Evolutionary conservation across 495 filamentous ascomycete genomes (phyloP).

Genomic region (Xylaria telfairii): DNA sequence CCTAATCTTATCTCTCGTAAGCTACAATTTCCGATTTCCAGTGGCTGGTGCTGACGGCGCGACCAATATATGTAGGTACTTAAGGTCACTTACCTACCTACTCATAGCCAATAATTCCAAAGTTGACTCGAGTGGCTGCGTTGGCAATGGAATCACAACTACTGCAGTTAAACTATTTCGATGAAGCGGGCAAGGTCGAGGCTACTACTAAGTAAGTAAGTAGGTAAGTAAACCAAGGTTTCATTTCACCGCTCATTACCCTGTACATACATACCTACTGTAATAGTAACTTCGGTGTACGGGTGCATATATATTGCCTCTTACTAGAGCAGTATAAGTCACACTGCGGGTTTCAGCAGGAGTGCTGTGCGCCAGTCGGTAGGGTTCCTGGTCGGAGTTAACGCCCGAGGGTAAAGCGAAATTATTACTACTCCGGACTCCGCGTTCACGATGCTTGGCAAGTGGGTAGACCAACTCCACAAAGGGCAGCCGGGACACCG

Average conservation of each 20-base stretch:
- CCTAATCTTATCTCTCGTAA: conserved; percentile 1
- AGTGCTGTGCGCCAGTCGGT: neutral
- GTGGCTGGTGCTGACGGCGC: neutral
- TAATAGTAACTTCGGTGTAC: neutral
- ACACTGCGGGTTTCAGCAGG: neutral
- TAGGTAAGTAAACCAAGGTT: neutral
- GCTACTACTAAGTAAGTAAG: no score
- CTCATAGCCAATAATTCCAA: neutral
- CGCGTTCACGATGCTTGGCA: conserved; percentile 24
- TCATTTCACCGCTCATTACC: conserved; percentile 8
- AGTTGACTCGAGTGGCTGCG: neutral
- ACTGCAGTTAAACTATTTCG: no score
- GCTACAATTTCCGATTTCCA: neutral
- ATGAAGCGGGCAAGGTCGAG: neutral
- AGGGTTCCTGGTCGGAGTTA: conserved; percentile 5
- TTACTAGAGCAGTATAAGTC: neutral
- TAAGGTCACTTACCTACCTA: neutral
- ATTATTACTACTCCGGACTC: conserved; percentile 16
- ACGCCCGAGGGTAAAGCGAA: neutral
- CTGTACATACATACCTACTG: no score
- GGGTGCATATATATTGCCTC: neutral
- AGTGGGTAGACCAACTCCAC: conserved; percentile 16
- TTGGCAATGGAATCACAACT: neutral
- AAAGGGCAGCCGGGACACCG: conserved; percentile 11
- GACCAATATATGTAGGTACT: neutral